Evolutionary conservation across 2,329 filamentous ascomycete species (phyloP).

Genomic region (Aspergillus fumigatiaffinis): DNA sequence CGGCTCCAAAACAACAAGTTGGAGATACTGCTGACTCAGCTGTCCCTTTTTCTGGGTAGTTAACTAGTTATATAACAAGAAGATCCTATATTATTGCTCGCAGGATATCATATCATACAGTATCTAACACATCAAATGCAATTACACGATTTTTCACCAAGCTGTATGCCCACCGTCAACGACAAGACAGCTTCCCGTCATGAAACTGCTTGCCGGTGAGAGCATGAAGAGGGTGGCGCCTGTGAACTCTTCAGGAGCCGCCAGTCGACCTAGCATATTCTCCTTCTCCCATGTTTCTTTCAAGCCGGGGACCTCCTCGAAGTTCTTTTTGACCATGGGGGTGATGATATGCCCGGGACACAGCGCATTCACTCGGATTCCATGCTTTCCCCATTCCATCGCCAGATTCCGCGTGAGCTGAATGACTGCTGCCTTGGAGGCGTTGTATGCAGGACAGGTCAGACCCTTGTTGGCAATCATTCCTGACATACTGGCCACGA

Average conservation of each 20-base stretch:
- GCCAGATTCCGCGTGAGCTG: neutral
- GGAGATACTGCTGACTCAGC: neutral
- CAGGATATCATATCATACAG: neutral
- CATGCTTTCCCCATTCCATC: neutral
- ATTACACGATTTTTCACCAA: neutral
- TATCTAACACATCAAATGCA: neutral
- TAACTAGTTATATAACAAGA: too few relatives aligned
- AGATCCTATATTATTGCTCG: neutral
- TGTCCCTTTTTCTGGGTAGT: too few relatives aligned
- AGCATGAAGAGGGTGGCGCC: neutral
- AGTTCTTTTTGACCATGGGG: neutral
- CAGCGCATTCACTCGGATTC: constrained; percentile 1
- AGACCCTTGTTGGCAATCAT: neutral
- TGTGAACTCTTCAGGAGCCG: constrained; percentile 1
- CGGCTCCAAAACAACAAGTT: neutral
- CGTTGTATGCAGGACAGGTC: neutral
- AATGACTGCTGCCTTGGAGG: neutral
- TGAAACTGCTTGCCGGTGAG: constrained; percentile 2
- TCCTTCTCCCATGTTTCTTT: constrained; percentile 3
- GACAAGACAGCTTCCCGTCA: constrained; percentile 1
- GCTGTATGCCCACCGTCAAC: constrained; percentile 5
- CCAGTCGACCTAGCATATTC: constrained; percentile 4
- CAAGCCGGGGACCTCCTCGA: constrained; percentile 1
- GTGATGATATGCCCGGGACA: neutral
- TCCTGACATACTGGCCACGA: neutral